Evolutionary conservation across 164 flowering plant genomes (phyloP).

Genomic region (Aristolochia californica): DNA sequence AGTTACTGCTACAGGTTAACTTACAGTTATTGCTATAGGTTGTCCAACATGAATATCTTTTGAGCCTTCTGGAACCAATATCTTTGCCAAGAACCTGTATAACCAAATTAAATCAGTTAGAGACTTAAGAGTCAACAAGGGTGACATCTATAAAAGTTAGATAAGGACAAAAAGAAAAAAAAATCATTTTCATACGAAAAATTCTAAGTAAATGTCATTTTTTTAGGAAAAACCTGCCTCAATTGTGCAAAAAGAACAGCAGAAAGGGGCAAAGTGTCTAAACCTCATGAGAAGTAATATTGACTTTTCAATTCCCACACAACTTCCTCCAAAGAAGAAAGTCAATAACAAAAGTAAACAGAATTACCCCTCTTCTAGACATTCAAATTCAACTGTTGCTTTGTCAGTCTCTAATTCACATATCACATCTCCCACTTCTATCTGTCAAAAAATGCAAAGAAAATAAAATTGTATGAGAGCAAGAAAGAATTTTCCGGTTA

Average conservation of each 20-base stretch:
- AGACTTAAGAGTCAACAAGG: slow-evolving; percentile 1
- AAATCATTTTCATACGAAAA: neutral
- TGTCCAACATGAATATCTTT: slow-evolving; percentile 86
- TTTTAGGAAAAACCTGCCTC: too few species aligned
- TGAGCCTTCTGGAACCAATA: slow-evolving; percentile 85
- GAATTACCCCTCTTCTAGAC: slow-evolving; percentile 97
- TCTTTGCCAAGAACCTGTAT: slow-evolving; percentile 67
- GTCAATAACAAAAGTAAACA: slow-evolving; percentile 1
- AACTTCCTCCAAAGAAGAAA: too few species aligned
- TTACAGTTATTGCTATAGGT: slow-evolving; percentile 65
- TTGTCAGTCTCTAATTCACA: slow-evolving; percentile 98
- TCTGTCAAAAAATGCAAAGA: slow-evolving; percentile 34
- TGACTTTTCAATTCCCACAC: neutral
- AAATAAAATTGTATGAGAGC: neutral
- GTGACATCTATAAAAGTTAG: neutral
- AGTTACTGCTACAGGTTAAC: too few species aligned
- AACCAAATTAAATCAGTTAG: slow-evolving; percentile 9
- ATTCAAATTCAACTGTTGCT: slow-evolving; percentile 89
- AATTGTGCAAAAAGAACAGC: neutral
- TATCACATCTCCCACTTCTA: slow-evolving; percentile 82
- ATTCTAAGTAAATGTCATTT: neutral
- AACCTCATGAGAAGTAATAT: neutral
- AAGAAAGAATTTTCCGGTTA: too few species aligned
- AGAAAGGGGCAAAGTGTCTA: too few species aligned
- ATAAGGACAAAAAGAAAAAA: neutral